Conservation (phyloP, 352 stramenopile species). For the Salisapilia sapeloensis region DNA sequence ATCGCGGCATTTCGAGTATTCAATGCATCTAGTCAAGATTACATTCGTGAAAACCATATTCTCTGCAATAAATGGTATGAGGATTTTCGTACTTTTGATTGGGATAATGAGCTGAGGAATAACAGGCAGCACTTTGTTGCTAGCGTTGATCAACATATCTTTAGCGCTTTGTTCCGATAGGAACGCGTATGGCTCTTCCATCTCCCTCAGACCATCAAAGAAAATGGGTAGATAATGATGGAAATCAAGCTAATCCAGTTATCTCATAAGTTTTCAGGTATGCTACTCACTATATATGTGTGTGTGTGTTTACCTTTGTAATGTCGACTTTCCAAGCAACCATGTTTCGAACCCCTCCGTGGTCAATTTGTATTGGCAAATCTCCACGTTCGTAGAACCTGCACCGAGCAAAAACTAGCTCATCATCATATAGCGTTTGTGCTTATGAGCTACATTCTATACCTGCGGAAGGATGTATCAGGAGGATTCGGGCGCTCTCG, state of each 20-base stretch:
- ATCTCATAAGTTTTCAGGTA: not conserved
- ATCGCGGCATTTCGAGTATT: constrained; percentile 90
- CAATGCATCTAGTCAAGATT: constrained; percentile 28
- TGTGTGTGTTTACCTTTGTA: constrained; percentile 40
- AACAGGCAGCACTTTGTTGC: constrained; percentile 90
- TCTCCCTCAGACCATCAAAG: constrained; percentile 93
- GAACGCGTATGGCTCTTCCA: constrained; percentile 94
- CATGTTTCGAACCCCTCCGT: constrained; percentile 90
- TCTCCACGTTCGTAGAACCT: constrained; percentile 90
- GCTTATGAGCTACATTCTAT: too few species aligned
- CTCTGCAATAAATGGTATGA: not conserved
- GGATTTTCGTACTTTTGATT: constrained; percentile 82
- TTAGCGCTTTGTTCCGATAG: constrained; percentile 92
- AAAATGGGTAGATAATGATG: constrained; percentile 98
- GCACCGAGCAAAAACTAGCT: not conserved
- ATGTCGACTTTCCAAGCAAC: constrained; percentile 96
- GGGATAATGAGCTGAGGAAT: constrained; percentile 97
- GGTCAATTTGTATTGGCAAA: constrained; percentile 93
- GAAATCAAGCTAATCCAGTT: constrained; percentile 84
- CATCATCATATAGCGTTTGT: not conserved
- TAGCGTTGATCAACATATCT: constrained; percentile 93
- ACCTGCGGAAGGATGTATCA: constrained; percentile 66
- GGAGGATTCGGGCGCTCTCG: constrained; percentile 89
- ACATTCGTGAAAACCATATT: not conserved
- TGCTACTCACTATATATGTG: not conserved